Conservation (phyloP, 75 land plant species). For the Cupressus sempervirens region DNA sequence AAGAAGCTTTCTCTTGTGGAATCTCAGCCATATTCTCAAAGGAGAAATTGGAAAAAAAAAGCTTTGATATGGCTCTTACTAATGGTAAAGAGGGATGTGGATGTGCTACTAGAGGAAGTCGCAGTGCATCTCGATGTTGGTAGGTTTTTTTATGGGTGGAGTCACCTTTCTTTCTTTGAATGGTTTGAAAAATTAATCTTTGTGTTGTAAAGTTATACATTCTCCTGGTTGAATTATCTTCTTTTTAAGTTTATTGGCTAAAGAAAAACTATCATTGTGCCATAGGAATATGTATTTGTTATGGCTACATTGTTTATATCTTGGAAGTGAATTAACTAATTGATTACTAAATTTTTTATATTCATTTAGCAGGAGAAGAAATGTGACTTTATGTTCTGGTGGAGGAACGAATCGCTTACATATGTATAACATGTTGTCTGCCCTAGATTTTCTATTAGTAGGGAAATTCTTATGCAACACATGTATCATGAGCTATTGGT, state of each 20-base stretch:
- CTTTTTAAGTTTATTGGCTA: background rate
- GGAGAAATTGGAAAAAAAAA: too few species aligned
- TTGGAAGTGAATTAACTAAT: background rate
- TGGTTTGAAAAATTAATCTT: background rate
- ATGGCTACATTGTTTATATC: background rate
- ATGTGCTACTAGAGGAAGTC: too few species aligned
- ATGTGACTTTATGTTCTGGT: background rate
- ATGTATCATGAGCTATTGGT: too few species aligned
- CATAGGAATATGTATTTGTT: background rate
- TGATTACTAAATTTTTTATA: background rate
- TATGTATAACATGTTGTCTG: background rate
- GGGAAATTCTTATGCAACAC: too few species aligned
- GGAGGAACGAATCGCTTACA: background rate
- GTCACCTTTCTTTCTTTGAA: background rate
- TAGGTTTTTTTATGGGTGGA: background rate
- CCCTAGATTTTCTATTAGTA: too few species aligned
- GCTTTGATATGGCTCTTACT: background rate
- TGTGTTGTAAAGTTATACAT: background rate
- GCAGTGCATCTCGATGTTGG: background rate
- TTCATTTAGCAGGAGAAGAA: background rate
- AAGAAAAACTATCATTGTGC: background rate
- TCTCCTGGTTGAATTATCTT: background rate
- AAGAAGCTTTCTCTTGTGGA: too few species aligned
- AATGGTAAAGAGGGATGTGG: background rate
- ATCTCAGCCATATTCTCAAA: too few species aligned